Base-by-base conservation (phyloP, 2,329 filamentous ascomycete genomes). In the Colletotrichum sp. region DNA sequence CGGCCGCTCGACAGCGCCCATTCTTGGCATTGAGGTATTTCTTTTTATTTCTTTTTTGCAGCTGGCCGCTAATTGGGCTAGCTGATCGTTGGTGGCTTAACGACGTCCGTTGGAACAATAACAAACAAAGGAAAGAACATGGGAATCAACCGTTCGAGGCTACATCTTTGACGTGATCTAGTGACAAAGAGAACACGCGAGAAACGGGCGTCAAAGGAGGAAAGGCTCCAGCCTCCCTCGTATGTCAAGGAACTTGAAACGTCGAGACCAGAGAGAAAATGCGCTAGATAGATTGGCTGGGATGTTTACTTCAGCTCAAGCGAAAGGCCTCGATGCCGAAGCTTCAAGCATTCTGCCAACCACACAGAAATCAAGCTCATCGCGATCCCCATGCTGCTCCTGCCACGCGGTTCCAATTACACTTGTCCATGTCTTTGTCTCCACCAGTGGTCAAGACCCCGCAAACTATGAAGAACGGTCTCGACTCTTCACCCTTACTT, bases 401-500 rank as follows among this genome's bases (percentile, higher is more conserved):
- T 52, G 44, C 44, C 44, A 52, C 44, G 44, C 44, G n/a, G 44
- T 52, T 22, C 44, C 44, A 52, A 52, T 52, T 13, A 52, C 44
- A 52, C 44, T 52, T 22, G n/a, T 52, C 44, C 44, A 22, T 52
- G 44, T 13, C 11, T 52, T 25, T 52, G 44, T 48, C n/a, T 8
- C 44, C 44, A 52, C 44, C n/a, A 52, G n/a, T 25, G 22, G 25
- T 4, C 55, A 27, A 59, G 9, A 59, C 22, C 55, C 28, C 27
- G 28, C 59, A 32, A 61, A 61, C 59, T 59, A 59, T 30, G 64
- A 30, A 67, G 36, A 32, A 48, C 16, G 36, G 27, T 57, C 65
- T 30, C 60, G 48, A 11, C 73, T 22, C 70, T 57, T 76, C 16
- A 78, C 78, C 25, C 75, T 71, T 3, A 77, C 72, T 22, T 52